Conservation (phyloP, 2,329 filamentous ascomycete genomes). For the Fusarium ramigenum region DNA sequence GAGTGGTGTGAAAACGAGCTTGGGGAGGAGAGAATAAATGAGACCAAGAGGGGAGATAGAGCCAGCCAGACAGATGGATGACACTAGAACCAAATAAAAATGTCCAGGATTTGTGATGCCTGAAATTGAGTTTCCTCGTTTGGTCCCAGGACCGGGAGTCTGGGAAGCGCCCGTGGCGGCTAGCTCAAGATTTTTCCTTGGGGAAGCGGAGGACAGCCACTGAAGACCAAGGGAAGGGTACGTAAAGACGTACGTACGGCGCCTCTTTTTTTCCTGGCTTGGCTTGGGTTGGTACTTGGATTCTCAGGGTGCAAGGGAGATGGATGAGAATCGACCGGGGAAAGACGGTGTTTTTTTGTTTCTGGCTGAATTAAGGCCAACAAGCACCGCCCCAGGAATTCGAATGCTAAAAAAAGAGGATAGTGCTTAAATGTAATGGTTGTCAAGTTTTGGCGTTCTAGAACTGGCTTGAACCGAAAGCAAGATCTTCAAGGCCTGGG, state of each 20-base stretch:
- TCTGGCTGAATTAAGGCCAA: slow-evolving; percentile 12
- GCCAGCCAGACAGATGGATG: slow-evolving; percentile 6
- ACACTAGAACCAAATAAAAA: slow-evolving; percentile 29
- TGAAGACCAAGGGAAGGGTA: neutral
- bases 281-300: neutral
- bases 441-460: slow-evolving; percentile 34
- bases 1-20: slow-evolving; percentile 11
- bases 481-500: slow-evolving; percentile 29
- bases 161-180: slow-evolving; percentile 42
- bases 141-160: slow-evolving; percentile 38
- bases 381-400: slow-evolving; percentile 7
- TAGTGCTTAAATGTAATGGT: slow-evolving; percentile 24
- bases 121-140: slow-evolving; percentile 41
- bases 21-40: slow-evolving; percentile 19
- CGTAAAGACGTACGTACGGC: slow-evolving; percentile 7
- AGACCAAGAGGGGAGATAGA: slow-evolving; percentile 19
- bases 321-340: neutral
- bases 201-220: slow-evolving; percentile 35
- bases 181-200: slow-evolving; percentile 34
- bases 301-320: neutral
- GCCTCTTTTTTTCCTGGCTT: slow-evolving; percentile 3
- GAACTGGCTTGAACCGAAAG: slow-evolving; percentile 30
- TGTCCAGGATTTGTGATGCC: slow-evolving; percentile 35
- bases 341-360: slow-evolving; percentile 17
- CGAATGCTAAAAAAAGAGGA: slow-evolving; percentile 28